Conservation (phyloP, 805 yeast species). For the Saturnispora zaruensis region DNA sequence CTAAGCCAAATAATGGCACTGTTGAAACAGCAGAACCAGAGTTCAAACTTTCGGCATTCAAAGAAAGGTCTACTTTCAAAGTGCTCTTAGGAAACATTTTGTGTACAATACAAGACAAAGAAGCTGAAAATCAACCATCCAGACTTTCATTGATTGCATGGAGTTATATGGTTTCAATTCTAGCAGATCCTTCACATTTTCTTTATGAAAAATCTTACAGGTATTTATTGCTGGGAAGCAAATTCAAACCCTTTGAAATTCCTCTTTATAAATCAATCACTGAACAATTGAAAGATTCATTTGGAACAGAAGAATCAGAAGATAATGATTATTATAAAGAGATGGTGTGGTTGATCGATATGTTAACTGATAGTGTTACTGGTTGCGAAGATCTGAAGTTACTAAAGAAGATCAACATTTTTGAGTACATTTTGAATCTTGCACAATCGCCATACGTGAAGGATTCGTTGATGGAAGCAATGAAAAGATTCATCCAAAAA, state of each 20-base stretch:
- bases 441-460: conserved; percentile 42
- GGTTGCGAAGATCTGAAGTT: conserved; percentile 44
- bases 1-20: conserved; percentile 3
- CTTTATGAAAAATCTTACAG: conserved; percentile 64
- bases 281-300: conserved; percentile 22
- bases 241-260: conserved; percentile 32
- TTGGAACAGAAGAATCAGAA: conserved; percentile 20
- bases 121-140: conserved; percentile 21
- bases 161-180: conserved; percentile 47
- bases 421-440: conserved; percentile 62
- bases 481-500: conserved; percentile 37
- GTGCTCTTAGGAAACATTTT: conserved; percentile 43
- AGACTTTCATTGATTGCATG: conserved; percentile 47
- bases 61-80: conserved; percentile 48
- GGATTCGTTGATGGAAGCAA: conserved; percentile 31
- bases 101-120: conserved; percentile 23
- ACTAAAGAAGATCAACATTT: conserved; percentile 43
- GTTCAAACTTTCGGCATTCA: conserved; percentile 29
- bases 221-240: conserved; percentile 54
- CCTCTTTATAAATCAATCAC: conserved; percentile 39
- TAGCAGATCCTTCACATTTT: conserved; percentile 63
- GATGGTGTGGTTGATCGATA: conserved; percentile 55
- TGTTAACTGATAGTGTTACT: conserved; percentile 39
- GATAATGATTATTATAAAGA: conserved; percentile 49
- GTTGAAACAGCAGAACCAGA: neutral